A percentile compares a stretch with the other conserved stretches of the same genome.
phyloP scores from a whole-genome alignment of 257 asterid species.

The Solanum paucissectum region DNA sequence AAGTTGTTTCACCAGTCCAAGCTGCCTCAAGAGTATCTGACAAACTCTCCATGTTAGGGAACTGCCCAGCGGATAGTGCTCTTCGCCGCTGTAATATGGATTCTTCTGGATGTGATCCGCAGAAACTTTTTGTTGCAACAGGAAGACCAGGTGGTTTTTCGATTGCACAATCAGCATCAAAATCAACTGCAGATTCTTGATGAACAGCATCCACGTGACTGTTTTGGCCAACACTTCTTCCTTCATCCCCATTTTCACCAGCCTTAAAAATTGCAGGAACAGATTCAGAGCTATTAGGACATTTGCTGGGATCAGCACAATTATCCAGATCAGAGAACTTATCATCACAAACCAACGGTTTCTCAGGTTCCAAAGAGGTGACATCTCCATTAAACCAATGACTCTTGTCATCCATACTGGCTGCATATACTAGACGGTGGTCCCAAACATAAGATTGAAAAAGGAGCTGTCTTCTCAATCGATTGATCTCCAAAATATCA shows the following conservation, averaged over 20 bases:
- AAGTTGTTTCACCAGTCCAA: constrained; percentile 72
- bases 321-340: constrained; percentile 16
- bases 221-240: constrained; percentile 2
- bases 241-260: constrained; percentile 22
- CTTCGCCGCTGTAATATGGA: constrained; percentile 31
- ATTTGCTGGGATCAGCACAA: constrained; percentile 12
- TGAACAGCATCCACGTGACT: constrained; percentile 20
- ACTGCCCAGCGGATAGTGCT: constrained; percentile 56
- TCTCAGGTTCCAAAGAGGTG: constrained; percentile 21
- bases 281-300: constrained; percentile 13
- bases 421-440: constrained; percentile 57
- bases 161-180: constrained; percentile 10
- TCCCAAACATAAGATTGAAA: constrained; percentile 90
- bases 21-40: constrained; percentile 84
- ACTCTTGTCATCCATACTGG: constrained; percentile 29
- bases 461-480: constrained; percentile 57
- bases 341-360: constrained; percentile 24
- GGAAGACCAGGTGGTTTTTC: constrained; percentile 15
- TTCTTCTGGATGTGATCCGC: constrained; percentile 27
- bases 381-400: constrained; percentile 19
- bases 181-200: constrained; percentile 12
- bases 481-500: constrained; percentile 81
- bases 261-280: constrained; percentile 20
- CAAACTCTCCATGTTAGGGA: constrained; percentile 42
- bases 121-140: constrained; percentile 18